Evolutionary conservation across 106 monocot species (phyloP), one percentile per base, ranked within the genome.

Genomic region (Alisma plantagoaquatica): DNA sequence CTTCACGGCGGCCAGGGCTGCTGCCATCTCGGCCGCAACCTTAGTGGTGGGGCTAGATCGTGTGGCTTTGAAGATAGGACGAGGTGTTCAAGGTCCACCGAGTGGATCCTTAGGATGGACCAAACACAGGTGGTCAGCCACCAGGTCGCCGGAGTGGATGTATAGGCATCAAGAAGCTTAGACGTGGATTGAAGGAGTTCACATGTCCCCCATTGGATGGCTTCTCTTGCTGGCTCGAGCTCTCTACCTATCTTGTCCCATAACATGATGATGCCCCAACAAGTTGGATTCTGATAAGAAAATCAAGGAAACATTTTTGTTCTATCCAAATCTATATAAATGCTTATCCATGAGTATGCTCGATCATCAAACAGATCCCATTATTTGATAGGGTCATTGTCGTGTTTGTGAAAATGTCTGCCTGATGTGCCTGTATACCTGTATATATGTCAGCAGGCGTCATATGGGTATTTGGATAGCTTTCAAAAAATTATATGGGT

Each of bases 131-230:
- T 61, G 61, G 30, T 61, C 61, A 4, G 11, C 23, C 32, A 23
- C 33, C 14, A 33, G 31, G 33, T 61, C 61, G 14, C 61, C 61
- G 21, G 77, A 77, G 45, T 74, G 77, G 15, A 80, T 73, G 42
- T 80, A 80, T 20, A 86, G 64, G 52, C 41, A n/a, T 70, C 45
- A 14, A 73, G 76, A 7, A 67, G 70, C 10, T 29, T 43, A 18
- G 60, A 53, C 11, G 69, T 70, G 15, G 85, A 72, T 42, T 77
- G 80, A 67, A 86, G 85, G 38, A 86, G 85, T 69, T 80, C 80
- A 45, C 80, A 79, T 1, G 80, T 64, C 28, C 29, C 80, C 85
- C 85, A 86, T 7, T 64, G 60, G 3, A 80, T 32, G 2, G 85
- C 85, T 19, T 50, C 64, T n/a, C 49, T 58, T 1, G 79, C 75